Percentiles rank a stretch among this genome's conserved stretches.
phyloP scores from a whole-genome alignment of 1,139 yeast species.

The Sugiyamaella neomexicana region DNA sequence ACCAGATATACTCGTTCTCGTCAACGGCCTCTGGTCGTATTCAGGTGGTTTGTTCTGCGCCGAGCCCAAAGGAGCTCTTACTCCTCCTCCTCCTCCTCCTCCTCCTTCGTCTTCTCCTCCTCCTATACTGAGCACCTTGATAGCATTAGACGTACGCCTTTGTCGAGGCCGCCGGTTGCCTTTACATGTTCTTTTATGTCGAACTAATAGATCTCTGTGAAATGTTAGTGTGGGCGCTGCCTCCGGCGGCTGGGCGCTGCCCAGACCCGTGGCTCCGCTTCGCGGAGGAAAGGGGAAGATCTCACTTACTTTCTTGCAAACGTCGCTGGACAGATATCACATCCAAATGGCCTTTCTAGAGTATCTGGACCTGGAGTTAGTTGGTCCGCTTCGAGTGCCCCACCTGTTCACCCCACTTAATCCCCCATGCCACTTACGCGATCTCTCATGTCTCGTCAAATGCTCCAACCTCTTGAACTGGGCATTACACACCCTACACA shows the following conservation, averaged over 20 bases:
- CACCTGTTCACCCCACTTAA: slow-evolving; percentile 2
- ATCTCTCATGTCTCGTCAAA: slow-evolving; percentile 13
- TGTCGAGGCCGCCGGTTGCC: slow-evolving; percentile 9
- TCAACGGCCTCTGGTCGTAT: not conserved
- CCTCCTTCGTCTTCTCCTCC: not conserved
- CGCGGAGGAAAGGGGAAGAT: no score
- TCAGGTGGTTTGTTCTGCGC: no score
- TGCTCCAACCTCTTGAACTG: slow-evolving; percentile 14
- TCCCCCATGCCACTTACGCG: slow-evolving; percentile 6
- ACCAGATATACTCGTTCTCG: no score
- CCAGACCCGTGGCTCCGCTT: slow-evolving; percentile 1
- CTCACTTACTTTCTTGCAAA: slow-evolving; percentile 15
- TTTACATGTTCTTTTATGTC: slow-evolving; percentile 10
- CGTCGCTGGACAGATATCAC: slow-evolving; percentile 12
- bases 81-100: no score
- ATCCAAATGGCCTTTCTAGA: slow-evolving; percentile 10
- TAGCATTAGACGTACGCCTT: slow-evolving; percentile 8
- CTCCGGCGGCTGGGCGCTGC: slow-evolving; percentile 12
- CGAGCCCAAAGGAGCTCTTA: no score
- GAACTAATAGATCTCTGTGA: slow-evolving; percentile 9
- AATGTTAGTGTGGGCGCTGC: slow-evolving; percentile 2
- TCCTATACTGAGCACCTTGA: slow-evolving; percentile 4
- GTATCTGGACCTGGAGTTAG: slow-evolving; percentile 1
- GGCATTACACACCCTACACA: slow-evolving; percentile 12
- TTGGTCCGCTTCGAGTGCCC: not conserved